Conservation (phyloP, 768 basidiomycete genomes). For the Tephrocybe sp. region DNA sequence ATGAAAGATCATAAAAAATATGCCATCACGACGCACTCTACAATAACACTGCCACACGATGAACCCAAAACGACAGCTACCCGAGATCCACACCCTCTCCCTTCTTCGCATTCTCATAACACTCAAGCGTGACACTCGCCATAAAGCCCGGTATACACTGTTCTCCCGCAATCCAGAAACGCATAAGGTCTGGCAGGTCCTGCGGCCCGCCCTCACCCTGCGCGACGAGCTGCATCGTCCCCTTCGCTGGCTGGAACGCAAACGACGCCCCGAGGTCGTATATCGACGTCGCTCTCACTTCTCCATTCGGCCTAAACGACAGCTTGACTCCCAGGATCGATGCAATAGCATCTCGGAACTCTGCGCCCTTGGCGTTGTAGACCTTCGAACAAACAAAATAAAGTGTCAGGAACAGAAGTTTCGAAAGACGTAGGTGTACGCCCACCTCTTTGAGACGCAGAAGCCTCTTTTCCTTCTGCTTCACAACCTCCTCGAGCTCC, state of each 20-base stretch:
- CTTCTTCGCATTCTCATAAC: constrained; percentile 74
- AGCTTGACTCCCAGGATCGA: constrained; percentile 90
- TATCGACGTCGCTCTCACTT: constrained; percentile 86
- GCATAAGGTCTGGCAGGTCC: constrained; percentile 73
- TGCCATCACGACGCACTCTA: too few relatives aligned
- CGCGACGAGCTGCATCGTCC: constrained; percentile 71
- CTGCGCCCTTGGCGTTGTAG: constrained; percentile 80
- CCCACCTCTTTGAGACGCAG: constrained; percentile 76
- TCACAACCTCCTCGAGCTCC: constrained; percentile 62
- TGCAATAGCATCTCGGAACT: constrained; percentile 90
- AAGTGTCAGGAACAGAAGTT: not conserved
- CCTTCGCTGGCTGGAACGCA: constrained; percentile 71
- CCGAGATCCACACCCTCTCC: constrained; percentile 18
- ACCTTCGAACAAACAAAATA: constrained; percentile 47
- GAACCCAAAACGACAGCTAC: too few relatives aligned
- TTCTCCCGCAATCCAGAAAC: constrained; percentile 84
- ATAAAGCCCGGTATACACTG: constrained; percentile 88
- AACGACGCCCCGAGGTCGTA: constrained; percentile 88
- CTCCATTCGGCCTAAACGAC: constrained; percentile 88
- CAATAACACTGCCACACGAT: too few relatives aligned
- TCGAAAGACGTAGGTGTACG: not conserved
- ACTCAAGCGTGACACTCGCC: constrained; percentile 85
- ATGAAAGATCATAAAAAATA: too few relatives aligned
- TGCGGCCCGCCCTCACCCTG: constrained; percentile 75
- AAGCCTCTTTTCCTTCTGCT: constrained; percentile 82